Conservation (phyloP, 2,329 filamentous ascomycete species). For the Colletotrichum sojae region DNA sequence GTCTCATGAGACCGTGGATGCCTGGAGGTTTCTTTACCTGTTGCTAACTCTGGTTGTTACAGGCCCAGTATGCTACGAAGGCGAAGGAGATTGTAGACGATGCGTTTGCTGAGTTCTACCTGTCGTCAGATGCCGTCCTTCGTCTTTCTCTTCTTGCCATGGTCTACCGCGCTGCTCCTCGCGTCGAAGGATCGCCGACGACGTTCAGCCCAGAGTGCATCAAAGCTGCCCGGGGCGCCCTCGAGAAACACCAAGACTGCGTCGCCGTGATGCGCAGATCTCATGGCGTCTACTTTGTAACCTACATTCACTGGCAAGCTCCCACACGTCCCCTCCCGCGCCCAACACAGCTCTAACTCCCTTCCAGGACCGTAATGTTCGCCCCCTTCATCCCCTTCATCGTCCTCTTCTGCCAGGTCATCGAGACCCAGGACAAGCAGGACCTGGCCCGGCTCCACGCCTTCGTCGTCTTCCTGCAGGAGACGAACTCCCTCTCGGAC, state of each 20-base stretch:
- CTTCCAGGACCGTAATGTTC: conserved; percentile 60
- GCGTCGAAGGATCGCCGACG: conserved; percentile 44
- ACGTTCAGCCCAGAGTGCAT: conserved; percentile 60
- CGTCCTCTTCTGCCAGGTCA: conserved; percentile 65
- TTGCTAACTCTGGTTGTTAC: background rate
- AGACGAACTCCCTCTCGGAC: conserved; percentile 59
- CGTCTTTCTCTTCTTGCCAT: conserved; percentile 58
- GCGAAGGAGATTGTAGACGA: conserved; percentile 38
- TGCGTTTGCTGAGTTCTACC: conserved; percentile 51
- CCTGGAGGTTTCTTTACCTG: background rate
- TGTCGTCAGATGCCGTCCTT: conserved; percentile 58
- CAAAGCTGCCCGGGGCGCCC: conserved; percentile 56
- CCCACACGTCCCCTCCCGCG: background rate
- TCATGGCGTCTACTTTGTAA: conserved; percentile 53
- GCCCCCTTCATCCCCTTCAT: conserved; percentile 70
- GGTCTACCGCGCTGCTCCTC: conserved; percentile 58
- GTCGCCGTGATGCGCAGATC: conserved; percentile 55
- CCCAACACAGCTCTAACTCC: background rate
- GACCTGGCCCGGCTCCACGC: conserved; percentile 63
- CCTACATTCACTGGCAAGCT: conserved; percentile 60
- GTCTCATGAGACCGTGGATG: background rate
- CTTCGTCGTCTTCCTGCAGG: conserved; percentile 67
- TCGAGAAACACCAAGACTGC: conserved; percentile 57
- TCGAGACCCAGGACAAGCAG: conserved; percentile 59
- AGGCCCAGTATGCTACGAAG: conserved; percentile 10